Evolutionary conservation across 225 moss, liverwort and hornwort genomes (phyloP), one percentile per base, ranked within the genome.

Genomic region (Physcomitrellopsis africana): DNA sequence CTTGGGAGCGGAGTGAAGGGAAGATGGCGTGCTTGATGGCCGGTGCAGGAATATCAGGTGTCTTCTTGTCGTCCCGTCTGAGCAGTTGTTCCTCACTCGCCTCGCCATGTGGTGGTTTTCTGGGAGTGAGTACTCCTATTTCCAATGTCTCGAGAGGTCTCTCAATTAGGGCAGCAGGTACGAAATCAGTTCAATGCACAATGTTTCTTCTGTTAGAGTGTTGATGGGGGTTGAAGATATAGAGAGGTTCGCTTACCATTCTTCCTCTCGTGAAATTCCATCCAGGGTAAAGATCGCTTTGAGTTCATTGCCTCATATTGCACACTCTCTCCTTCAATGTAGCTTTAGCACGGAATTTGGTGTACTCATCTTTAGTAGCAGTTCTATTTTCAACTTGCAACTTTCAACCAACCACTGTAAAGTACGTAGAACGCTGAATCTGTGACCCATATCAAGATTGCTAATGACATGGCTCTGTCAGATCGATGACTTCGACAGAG

Each of bases 1-100:
- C 2, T 44, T 64, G 11, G 37, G 17, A 41, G 29, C 29, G 4
- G 29, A 41, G 55, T 54, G 27, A 32, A 52, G 41, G 54, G 44
- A 64, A 66, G 67, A 84, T 84, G 84, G 81, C 77, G 77, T 67
- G 84, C 71, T 70, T 84, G 69, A 85, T 79, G 79, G 70, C 73
- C 12, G 63, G 72, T 18, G 76, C 84, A 16, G 84, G 80, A 14
- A 47, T 84, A 53, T 60, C 65, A 20, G 77, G 77, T 26, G 65
- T 69, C 15, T 63, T 76, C 60, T 48, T 70, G 20, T 66, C 74
- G 6, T 59, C 82, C 6, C 76, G 65, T 45, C 61, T 85, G 69
- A 81, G 86, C 65, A 81, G 83, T 67, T 72, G 76, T 45, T 71
- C 78, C 56, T 68, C 70, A 11, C 81, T 76, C 29, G 60, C 78